Conservation (phyloP, 179 eudicot genomes). For the Camellia oleifera region DNA sequence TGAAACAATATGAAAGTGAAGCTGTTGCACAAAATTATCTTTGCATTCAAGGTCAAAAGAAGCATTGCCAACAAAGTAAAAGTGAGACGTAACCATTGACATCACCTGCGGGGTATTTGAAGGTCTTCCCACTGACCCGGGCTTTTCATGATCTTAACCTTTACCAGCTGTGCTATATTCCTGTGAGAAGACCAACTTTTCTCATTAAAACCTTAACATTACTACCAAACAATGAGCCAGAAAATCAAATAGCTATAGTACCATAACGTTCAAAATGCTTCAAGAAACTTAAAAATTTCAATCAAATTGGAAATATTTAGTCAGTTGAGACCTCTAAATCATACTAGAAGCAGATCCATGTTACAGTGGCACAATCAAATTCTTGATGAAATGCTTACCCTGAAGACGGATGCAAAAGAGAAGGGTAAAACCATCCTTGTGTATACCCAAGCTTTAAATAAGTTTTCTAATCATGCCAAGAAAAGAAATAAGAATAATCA, state of each 20-base stretch:
- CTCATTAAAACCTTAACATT: not conserved
- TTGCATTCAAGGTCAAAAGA: conserved; percentile 3
- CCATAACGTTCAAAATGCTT: not conserved
- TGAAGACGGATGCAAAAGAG: conserved; percentile 49
- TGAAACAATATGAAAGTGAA: not conserved
- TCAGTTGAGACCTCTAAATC: not conserved
- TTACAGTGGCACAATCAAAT: not conserved
- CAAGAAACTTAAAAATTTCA: not conserved
- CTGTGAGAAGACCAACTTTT: conserved; percentile 22
- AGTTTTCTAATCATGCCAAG: conserved; percentile 27
- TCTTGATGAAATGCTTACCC: conserved; percentile 21
- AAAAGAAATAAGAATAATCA: conserved; percentile 2
- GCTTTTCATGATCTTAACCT: conserved; percentile 43
- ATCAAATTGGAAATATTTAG: not conserved
- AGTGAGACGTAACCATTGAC: conserved; percentile 1
- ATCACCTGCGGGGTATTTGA: conserved; percentile 36
- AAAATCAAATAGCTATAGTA: not conserved
- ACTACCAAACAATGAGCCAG: not conserved
- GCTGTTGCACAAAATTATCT: not conserved
- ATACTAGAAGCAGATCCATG: conserved; percentile 1
- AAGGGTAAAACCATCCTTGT: conserved; percentile 51
- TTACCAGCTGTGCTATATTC: conserved; percentile 40
- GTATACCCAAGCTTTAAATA: conserved; percentile 46
- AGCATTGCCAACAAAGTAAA: not conserved
- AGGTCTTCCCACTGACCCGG: conserved; percentile 46